Conservation (phyloP, 805 yeast species). For the Metschnikowia reukaufii region DNA sequence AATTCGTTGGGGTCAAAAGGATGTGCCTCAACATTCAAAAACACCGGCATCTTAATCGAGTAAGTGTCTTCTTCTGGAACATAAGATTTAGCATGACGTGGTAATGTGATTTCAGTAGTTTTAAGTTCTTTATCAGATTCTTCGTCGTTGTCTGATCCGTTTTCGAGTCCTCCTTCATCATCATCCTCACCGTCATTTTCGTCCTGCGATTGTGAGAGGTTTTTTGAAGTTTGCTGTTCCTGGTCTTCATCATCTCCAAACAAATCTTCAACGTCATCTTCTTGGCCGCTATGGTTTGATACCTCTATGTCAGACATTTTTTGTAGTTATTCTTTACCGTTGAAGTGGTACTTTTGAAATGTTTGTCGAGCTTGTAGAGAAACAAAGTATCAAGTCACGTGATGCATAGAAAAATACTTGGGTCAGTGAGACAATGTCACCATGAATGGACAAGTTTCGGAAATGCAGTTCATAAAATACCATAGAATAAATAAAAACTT, state of each 20-base stretch:
- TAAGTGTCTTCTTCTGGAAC: constrained; percentile 38
- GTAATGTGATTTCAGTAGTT: constrained; percentile 41
- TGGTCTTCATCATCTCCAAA: constrained; percentile 34
- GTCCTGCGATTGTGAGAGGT: constrained; percentile 15
- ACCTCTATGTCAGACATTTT: constrained; percentile 30
- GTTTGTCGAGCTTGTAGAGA: neutral
- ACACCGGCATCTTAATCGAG: constrained; percentile 75
- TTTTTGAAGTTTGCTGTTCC: constrained; percentile 12
- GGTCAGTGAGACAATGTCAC: no score
- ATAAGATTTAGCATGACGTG: constrained; percentile 48
- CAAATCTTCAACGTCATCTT: constrained; percentile 35
- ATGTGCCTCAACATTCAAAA: constrained; percentile 75
- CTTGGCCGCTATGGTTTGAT: constrained; percentile 17
- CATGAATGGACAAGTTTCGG: no score
- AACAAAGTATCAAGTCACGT: constrained; percentile 10
- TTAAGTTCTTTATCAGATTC: constrained; percentile 36
- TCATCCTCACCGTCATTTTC: constrained; percentile 28
- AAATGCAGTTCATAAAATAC: neutral
- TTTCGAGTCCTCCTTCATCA: constrained; percentile 21
- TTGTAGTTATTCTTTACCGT: neutral
- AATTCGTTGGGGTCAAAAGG: constrained; percentile 81
- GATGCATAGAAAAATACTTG: constrained; percentile 1
- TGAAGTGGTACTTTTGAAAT: neutral
- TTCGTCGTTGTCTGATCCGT: constrained; percentile 21
- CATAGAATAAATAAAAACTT: neutral